Base-by-base conservation (phyloP, 768 basidiomycete species). In the Leccinum subgranulosum region DNA sequence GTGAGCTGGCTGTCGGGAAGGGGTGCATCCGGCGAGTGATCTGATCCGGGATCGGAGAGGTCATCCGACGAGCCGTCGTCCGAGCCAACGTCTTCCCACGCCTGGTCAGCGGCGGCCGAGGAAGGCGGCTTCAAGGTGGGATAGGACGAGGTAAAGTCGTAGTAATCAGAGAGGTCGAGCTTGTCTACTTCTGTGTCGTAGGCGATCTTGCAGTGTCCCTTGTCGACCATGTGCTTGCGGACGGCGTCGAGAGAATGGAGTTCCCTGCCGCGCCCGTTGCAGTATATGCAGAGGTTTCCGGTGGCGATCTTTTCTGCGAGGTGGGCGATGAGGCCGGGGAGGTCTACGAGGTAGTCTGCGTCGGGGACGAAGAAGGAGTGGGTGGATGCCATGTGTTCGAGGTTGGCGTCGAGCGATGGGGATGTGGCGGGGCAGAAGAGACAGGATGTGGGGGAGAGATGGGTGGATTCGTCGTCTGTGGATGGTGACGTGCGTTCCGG, bases 281-380 rank as follows among this genome's bases (percentile, higher is more conserved):
- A 99, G 74, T 80, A 93, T 27, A 98, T 82, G 77, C 97, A 99
- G 7, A 93, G 79, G 75, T 97, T 95, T 14, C 87, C 91, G n/a
- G 96, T 84, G 0, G 90, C 88, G 49, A 98, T 85, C 74, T 97
- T 97, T 75, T 97, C 93, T 6, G 90, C 93, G 7, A 99, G 83
- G 72, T 95, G 92, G 7, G 77, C 73, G 58, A 98, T 75, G 47
- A 99, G 82, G 4, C 96, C 97, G 6, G 83, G 64, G 36, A 90
- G 73, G 73, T 98, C 93, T 65, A 88, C 77, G 64, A 98, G 84
- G 73, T 90, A 95, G 49, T 97, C 92, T 43, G 86, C 85, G 65
- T 98, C 95, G 47, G 97, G 97, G 60, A 99, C 80, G 79, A 96
- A 97, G 81, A 98, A 98, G 9, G 94, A 94, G 74, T 99, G 97